Percentiles rank a stretch among this genome's conserved stretches.
These are phyloP conservation scores for Galium porrigens DNA, from an alignment of 305 asterid species.

Conservation along the genomic window DNA sequence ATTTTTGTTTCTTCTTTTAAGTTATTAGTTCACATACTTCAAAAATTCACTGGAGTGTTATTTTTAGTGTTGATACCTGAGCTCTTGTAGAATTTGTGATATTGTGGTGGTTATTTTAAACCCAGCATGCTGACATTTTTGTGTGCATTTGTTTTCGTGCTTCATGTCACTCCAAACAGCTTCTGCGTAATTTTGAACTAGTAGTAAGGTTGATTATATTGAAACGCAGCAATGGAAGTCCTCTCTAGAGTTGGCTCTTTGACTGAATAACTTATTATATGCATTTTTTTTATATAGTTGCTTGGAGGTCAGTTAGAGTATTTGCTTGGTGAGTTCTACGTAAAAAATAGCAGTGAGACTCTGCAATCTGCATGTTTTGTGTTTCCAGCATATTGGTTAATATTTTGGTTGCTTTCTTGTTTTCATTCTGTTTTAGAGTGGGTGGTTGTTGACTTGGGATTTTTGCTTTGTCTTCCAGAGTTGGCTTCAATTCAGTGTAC, in stretches of 20 bases:
- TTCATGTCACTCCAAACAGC: neutral
- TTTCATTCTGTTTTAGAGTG: neutral
- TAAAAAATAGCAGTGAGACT: neutral
- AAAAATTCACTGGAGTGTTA: neutral
- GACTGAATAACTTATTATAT: neutral
- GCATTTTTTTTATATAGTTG: neutral
- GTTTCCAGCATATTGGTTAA: neutral
- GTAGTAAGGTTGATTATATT: neutral
- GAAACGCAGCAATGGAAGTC: neutral
- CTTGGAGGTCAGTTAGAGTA: neutral
- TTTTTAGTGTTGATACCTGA: neutral
- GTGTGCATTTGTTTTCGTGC: neutral
- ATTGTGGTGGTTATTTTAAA: neutral
- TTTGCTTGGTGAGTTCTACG: neutral
- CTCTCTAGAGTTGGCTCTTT: neutral
- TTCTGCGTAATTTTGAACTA: neutral
- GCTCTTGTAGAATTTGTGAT: neutral
- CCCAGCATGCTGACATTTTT: neutral
- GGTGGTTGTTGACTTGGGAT: conserved; percentile 10
- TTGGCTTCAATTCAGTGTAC: conserved; percentile 98
- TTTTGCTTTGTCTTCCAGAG: conserved; percentile 42
- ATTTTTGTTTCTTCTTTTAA: neutral
- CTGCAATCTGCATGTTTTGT: neutral
- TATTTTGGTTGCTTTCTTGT: neutral
- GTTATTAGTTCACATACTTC: neutral